A percentile compares a stretch with the other conserved stretches of the same genome.
Evolutionary conservation across 495 filamentous ascomycete species (phyloP).

Genomic region (Penicillium manginii): DNA sequence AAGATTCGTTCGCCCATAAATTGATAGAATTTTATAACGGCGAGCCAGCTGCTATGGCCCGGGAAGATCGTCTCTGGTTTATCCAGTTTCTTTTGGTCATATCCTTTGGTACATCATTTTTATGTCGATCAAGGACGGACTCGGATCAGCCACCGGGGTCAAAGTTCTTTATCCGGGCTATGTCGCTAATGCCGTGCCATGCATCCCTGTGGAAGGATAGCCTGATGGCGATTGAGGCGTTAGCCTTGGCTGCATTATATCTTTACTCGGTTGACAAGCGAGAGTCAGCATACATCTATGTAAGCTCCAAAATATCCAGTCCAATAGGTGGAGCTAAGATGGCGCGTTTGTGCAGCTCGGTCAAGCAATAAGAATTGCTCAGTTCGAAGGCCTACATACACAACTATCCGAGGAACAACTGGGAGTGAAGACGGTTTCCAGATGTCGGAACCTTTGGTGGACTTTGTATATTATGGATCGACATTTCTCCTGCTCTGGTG

Average conservation of each 20-base stretch:
- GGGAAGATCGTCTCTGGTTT: slow-evolving; percentile 34
- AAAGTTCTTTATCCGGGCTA: slow-evolving; percentile 42
- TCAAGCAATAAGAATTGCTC: neutral
- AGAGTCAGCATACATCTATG: slow-evolving; percentile 6
- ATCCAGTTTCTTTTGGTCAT: slow-evolving; percentile 43
- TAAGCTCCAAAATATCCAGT: neutral
- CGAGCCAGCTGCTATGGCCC: too few species aligned
- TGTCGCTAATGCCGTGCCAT: slow-evolving; percentile 40
- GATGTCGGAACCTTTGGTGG: neutral
- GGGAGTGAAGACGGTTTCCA: neutral
- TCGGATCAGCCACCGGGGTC: slow-evolving; percentile 38
- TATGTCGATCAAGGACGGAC: slow-evolving; percentile 21
- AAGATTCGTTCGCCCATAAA: neutral
- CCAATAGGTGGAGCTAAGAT: neutral
- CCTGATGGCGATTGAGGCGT: slow-evolving; percentile 36
- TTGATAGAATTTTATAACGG: neutral
- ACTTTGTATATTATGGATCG: neutral
- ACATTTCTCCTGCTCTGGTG: neutral
- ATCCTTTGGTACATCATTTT: slow-evolving; percentile 44
- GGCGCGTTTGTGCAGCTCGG: neutral
- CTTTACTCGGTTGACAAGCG: slow-evolving; percentile 41
- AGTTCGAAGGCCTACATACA: neutral
- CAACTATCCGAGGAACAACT: neutral
- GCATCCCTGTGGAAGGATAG: slow-evolving; percentile 31
- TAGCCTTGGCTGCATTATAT: slow-evolving; percentile 39